A percentile compares a stretch with the other conserved stretches of the same genome.
These are phyloP conservation scores for Epichloe baconii DNA, from an alignment of 2,329 filamentous ascomycete species.

Conservation along the genomic window DNA sequence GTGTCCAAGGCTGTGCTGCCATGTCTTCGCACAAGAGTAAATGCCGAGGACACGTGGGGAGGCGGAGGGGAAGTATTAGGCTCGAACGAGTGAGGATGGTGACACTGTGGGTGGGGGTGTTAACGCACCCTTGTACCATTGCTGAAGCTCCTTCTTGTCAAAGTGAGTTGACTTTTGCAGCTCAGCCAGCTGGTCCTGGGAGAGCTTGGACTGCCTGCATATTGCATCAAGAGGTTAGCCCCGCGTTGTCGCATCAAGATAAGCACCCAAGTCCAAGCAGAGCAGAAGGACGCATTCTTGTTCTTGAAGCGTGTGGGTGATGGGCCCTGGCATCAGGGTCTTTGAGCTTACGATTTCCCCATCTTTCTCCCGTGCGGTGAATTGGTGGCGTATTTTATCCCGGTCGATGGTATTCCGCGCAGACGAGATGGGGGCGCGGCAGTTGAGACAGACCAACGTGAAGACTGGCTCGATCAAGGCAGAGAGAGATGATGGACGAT, in stretches of 20 bases:
- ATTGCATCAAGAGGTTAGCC: slow-evolving; percentile 11
- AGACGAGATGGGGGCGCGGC: background rate
- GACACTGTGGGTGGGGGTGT: background rate
- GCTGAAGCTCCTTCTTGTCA: slow-evolving; percentile 98
- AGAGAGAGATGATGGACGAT: background rate
- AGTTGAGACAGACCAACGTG: too few species aligned
- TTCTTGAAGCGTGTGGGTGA: background rate
- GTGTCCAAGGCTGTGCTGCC: too few species aligned
- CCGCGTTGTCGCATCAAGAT: slow-evolving; percentile 2
- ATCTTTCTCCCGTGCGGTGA: background rate
- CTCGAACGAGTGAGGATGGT: background rate
- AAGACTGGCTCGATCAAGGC: too few species aligned
- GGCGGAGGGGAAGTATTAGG: too few species aligned
- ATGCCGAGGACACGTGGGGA: background rate
- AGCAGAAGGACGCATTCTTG: too few species aligned
- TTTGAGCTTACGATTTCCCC: slow-evolving; percentile 7
- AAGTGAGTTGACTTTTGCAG: slow-evolving; percentile 96
- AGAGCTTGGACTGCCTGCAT: slow-evolving; percentile 90
- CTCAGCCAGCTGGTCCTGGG: slow-evolving; percentile 87
- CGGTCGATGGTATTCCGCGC: background rate
- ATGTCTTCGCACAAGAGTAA: too few species aligned
- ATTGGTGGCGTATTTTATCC: background rate
- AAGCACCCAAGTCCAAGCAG: background rate
- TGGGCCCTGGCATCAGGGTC: background rate
- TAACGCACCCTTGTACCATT: slow-evolving; percentile 91